Conservation (phyloP, 139 green algal genomes). For the Dunaliella primolecta region DNA sequence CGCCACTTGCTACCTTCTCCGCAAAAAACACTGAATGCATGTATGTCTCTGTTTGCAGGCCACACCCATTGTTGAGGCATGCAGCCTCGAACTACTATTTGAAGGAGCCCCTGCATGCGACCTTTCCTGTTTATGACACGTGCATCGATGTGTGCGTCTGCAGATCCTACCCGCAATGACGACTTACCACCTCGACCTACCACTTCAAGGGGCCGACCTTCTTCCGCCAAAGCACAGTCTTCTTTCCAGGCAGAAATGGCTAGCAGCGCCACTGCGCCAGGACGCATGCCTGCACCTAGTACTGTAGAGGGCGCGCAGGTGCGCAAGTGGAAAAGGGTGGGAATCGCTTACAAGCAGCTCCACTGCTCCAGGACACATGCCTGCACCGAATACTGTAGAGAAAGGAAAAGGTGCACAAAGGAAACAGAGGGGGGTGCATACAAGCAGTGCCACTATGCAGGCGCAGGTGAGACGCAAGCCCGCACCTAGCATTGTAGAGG, state of each 20-base stretch:
- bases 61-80: too few species aligned
- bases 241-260: background rate
- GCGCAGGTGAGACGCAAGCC: background rate
- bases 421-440: too few species aligned
- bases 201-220: constrained; percentile 26
- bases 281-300: background rate
- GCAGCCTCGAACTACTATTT: too few species aligned
- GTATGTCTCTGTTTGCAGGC: too few species aligned
- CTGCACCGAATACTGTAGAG: constrained; percentile 14
- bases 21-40: too few species aligned
- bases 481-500: constrained; percentile 14
- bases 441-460: background rate
- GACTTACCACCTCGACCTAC: constrained; percentile 32
- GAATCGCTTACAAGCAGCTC: too few species aligned
- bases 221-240: background rate
- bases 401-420: constrained; percentile 15
- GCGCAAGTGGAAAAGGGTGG: too few species aligned
- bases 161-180: constrained; percentile 32
- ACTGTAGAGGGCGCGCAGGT: constrained; percentile 29
- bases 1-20: too few species aligned
- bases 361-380: background rate
- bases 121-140: too few species aligned
- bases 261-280: background rate
- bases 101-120: too few species aligned
- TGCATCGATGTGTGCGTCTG: too few species aligned